Evolutionary conservation across 257 asterid genomes (phyloP).

Genomic region (Przewalskia tangutica): DNA sequence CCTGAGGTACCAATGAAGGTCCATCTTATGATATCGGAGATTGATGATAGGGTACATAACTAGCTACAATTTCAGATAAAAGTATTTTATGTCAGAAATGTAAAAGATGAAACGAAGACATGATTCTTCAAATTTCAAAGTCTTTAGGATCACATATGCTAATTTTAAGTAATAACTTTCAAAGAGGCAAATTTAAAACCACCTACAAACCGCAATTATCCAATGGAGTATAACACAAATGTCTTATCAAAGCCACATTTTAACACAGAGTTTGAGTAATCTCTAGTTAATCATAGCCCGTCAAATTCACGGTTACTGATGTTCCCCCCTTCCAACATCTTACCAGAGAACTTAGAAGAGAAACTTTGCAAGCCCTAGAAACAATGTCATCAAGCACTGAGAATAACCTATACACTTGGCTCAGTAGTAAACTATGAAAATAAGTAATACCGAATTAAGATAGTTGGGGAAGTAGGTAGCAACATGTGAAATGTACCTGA

Average conservation of each 20-base stretch:
- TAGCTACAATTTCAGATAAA: conserved; percentile 42
- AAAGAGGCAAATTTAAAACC: background rate
- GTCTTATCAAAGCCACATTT: background rate
- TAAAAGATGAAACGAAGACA: background rate
- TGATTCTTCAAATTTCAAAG: background rate
- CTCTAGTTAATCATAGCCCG: background rate
- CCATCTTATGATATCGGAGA: conserved; percentile 76
- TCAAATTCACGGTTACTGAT: background rate
- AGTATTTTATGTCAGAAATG: conserved; percentile 1
- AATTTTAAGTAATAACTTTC: background rate
- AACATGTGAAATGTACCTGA: conserved; percentile 40
- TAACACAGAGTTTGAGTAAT: background rate
- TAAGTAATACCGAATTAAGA: background rate
- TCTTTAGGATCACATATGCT: background rate
- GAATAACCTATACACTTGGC: background rate
- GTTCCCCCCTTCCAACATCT: background rate
- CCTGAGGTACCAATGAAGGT: conserved; percentile 90
- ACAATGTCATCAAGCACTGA: background rate
- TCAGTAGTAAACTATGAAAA: background rate
- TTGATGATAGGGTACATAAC: conserved; percentile 89
- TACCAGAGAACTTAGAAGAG: background rate
- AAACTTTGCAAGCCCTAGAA: background rate
- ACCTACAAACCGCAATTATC: background rate
- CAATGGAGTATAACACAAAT: background rate
- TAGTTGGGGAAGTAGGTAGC: background rate